Evolutionary conservation across 148 eudicot species (phyloP).

Genomic region (Arbutus unedo): DNA sequence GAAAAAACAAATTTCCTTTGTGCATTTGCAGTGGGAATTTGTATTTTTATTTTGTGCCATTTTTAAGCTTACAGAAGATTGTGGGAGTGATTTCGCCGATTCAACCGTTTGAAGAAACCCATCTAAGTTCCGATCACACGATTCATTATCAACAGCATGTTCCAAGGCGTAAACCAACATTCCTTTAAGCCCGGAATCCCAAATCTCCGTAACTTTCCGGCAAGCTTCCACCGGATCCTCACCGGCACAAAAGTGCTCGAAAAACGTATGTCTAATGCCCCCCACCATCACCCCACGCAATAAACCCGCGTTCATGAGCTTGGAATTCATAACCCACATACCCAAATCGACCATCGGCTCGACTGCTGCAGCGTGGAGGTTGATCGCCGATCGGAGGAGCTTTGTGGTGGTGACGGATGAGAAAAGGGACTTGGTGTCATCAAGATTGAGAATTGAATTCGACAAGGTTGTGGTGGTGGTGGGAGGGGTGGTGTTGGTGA

Average conservation of each 20-base stretch:
- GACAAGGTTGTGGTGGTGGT: background rate
- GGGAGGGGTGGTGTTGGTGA: conserved; percentile 1
- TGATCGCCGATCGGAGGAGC: conserved; percentile 44
- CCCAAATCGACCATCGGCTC: conserved; percentile 65
- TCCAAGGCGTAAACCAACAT: conserved; percentile 74
- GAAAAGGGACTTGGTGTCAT: conserved; percentile 44
- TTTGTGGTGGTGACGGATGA: conserved; percentile 41
- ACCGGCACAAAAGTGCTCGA: conserved; percentile 83
- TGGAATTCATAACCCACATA: conserved; percentile 58
- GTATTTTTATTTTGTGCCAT: too few relatives aligned
- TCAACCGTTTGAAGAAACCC: conserved; percentile 54
- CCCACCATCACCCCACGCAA: conserved; percentile 31
- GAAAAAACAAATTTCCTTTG: background rate
- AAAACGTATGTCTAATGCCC: conserved; percentile 43
- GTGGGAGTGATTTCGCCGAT: conserved; percentile 40
- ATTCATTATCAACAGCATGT: conserved; percentile 57
- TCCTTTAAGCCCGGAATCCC: conserved; percentile 47
- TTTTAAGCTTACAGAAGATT: conserved; percentile 50
- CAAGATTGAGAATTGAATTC: conserved; percentile 30
- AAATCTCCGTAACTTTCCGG: conserved; percentile 34
- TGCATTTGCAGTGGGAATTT: background rate
- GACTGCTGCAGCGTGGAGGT: conserved; percentile 40
- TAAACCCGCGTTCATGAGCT: conserved; percentile 38
- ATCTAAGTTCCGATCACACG: conserved; percentile 52
- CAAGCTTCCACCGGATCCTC: conserved; percentile 45